Evolutionary conservation across 148 eudicot species (phyloP).

Genomic region (Rheum nobile): DNA sequence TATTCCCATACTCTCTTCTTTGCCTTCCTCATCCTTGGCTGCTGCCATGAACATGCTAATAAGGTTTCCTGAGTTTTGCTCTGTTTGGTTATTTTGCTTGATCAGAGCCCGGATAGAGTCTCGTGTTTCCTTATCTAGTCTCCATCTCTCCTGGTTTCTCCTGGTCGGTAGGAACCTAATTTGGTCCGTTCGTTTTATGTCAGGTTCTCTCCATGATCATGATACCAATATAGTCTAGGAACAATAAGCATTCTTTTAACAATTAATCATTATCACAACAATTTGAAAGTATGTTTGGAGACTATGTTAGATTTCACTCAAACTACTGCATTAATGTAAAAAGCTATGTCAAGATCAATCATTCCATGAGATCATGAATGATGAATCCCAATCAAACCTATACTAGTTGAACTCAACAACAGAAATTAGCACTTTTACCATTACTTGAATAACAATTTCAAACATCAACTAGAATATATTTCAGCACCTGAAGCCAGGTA

Average conservation of each 20-base stretch:
- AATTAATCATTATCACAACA: too few species aligned
- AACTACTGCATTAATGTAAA: not conserved
- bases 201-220: not conserved
- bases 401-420: not conserved
- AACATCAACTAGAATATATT: not conserved
- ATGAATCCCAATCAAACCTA: not conserved
- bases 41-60: conserved; percentile 35
- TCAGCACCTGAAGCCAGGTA: conserved; percentile 70
- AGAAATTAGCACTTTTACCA: not conserved
- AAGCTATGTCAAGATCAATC: not conserved
- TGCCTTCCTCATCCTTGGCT: conserved; percentile 26
- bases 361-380: too few species aligned
- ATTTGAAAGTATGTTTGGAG: too few species aligned
- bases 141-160: conserved; percentile 54
- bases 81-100: conserved; percentile 14
- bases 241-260: too few species aligned
- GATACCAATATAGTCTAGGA: not conserved
- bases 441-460: not conserved
- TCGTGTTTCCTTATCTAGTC: conserved; percentile 54
- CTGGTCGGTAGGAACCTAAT: conserved; percentile 60
- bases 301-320: not conserved
- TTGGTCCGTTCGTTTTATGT: too few species aligned
- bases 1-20: conserved; percentile 30
- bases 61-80: conserved; percentile 30
- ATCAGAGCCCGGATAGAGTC: conserved; percentile 40